These are phyloP conservation scores for Dunaliella primolecta DNA, from an alignment of 139 green algal species.

Conservation along the genomic window DNA sequence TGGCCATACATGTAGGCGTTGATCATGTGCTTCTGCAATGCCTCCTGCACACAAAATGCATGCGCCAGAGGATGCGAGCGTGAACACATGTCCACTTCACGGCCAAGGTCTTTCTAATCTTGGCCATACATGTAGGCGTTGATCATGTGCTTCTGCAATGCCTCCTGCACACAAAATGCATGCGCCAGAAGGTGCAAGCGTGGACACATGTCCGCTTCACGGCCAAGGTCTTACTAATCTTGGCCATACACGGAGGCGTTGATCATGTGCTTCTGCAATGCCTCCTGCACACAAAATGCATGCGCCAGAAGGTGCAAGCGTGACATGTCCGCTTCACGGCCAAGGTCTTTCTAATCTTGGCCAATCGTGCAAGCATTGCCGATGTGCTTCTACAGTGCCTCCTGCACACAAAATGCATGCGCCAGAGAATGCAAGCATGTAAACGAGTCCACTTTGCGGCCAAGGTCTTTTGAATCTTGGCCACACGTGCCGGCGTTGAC, in stretches of 20 bases:
- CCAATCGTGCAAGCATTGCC: constrained; percentile 31
- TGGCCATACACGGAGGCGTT: constrained; percentile 22
- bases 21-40: constrained; percentile 62
- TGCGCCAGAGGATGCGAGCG: too few species aligned
- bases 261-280: constrained; percentile 62
- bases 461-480: background rate
- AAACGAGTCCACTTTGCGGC: too few species aligned
- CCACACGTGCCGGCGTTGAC: constrained; percentile 31
- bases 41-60: constrained; percentile 36
- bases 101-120: background rate
- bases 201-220: too few species aligned
- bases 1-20: constrained; percentile 23
- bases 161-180: constrained; percentile 36
- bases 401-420: constrained; percentile 34
- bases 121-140: constrained; percentile 23
- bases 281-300: constrained; percentile 36
- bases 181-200: too few species aligned
- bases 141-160: constrained; percentile 62
- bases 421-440: too few species aligned
- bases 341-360: background rate
- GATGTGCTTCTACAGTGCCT: constrained; percentile 60
- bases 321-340: too few species aligned
- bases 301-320: too few species aligned
- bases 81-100: too few species aligned
- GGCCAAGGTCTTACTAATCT: background rate